Evolutionary conservation across 129 eudicot species (phyloP).

Genomic region (Saussurea involucrata): DNA sequence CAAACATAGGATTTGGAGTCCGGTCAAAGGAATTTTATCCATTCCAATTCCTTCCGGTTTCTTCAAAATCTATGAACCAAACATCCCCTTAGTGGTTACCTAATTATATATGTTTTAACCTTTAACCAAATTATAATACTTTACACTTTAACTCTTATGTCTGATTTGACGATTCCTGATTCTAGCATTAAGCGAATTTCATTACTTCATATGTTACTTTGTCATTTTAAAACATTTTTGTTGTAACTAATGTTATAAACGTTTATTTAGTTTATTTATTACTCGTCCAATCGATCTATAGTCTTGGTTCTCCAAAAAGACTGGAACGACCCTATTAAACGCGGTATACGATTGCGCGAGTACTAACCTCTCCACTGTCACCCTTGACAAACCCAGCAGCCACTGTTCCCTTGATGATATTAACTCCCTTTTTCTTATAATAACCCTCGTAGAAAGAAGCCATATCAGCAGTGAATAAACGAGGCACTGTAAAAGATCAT

Average conservation of each 20-base stretch:
- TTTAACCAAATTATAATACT: neutral
- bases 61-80: no score
- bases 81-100: no score
- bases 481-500: constrained; percentile 57
- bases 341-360: neutral
- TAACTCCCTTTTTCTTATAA: constrained; percentile 61
- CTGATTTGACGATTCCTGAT: neutral
- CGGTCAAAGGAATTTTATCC: no score
- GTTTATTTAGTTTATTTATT: no score
- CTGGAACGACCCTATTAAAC: neutral
- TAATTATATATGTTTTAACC: no score
- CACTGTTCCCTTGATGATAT: constrained; percentile 71
- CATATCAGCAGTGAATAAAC: constrained; percentile 73
- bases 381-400: constrained; percentile 60
- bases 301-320: neutral
- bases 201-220: neutral
- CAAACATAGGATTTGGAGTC: no score
- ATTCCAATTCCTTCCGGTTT: no score
- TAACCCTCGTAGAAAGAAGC: constrained; percentile 77
- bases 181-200: neutral
- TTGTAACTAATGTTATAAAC: neutral
- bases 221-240: neutral
- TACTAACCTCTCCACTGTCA: constrained; percentile 56
- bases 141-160: neutral
- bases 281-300: neutral